Conservation (phyloP, 768 basidiomycete species). For the Kwoniella newhampshirensis region DNA sequence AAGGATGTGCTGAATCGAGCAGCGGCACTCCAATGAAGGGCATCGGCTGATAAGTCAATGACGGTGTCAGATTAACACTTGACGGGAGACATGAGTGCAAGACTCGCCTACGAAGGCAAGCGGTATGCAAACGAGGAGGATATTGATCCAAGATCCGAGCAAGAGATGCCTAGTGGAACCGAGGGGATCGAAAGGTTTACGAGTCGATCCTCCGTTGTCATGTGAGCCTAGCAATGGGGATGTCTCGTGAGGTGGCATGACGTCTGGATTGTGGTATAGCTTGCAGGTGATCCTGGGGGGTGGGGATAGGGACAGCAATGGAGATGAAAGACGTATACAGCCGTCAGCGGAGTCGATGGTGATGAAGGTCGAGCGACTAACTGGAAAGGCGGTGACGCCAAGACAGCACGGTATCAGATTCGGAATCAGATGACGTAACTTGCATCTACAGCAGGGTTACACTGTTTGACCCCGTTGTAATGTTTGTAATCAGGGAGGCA, state of each 20-base stretch:
- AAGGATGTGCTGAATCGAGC: slow-evolving; percentile 69
- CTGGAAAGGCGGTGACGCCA: no score
- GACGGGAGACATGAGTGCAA: background rate
- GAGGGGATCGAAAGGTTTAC: slow-evolving; percentile 30
- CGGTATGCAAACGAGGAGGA: slow-evolving; percentile 77
- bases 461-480: no score
- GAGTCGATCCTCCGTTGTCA: background rate
- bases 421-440: no score
- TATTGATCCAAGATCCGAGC: slow-evolving; percentile 63
- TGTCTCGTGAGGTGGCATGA: slow-evolving; percentile 25
- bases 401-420: no score
- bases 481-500: no score
- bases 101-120: slow-evolving; percentile 65
- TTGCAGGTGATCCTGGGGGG: background rate
- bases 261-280: slow-evolving; percentile 4
- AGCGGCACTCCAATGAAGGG: slow-evolving; percentile 43
- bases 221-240: slow-evolving; percentile 14
- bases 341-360: no score
- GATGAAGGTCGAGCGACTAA: no score
- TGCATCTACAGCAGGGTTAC: no score
- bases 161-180: slow-evolving; percentile 51
- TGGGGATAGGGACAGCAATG: background rate
- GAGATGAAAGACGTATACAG: background rate
- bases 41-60: slow-evolving; percentile 39
- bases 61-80: slow-evolving; percentile 6